These are phyloP conservation scores for Malania oleifera DNA, from an alignment of 164 flowering plant genomes.

Conservation along the genomic window DNA sequence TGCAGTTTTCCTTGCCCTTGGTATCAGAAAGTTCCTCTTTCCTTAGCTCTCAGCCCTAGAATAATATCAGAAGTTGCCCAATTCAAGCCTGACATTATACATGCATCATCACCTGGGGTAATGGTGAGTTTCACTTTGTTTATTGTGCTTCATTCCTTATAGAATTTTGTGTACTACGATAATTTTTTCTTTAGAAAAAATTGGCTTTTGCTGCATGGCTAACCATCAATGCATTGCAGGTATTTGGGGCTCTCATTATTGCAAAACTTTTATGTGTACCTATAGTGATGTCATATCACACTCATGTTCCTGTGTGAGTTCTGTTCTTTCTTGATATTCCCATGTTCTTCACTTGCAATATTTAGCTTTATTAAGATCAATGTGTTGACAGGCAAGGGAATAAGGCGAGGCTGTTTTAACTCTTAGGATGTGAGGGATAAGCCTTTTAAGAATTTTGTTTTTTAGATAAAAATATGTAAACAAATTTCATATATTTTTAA, in stretches of 20 bases:
- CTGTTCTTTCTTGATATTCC: slow-evolving; percentile 6
- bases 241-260: slow-evolving; percentile 89
- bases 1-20: slow-evolving; percentile 91
- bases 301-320: slow-evolving; percentile 98
- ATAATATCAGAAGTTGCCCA: slow-evolving; percentile 85
- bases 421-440: too few species aligned
- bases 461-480: too few species aligned
- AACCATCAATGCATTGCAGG: slow-evolving; percentile 35
- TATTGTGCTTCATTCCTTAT: not conserved
- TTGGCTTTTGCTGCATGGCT: slow-evolving; percentile 2
- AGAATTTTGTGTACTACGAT: too few species aligned
- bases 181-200: not conserved
- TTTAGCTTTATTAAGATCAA: too few species aligned
- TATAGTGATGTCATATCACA: slow-evolving; percentile 96
- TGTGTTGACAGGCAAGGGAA: too few species aligned
- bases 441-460: too few species aligned
- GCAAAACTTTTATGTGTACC: slow-evolving; percentile 89
- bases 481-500: too few species aligned
- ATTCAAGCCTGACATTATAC: slow-evolving; percentile 98
- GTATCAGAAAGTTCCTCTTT: slow-evolving; percentile 95
- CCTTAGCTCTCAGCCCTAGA: slow-evolving; percentile 96
- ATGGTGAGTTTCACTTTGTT: slow-evolving; percentile 45
- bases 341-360: not conserved
- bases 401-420: too few species aligned
- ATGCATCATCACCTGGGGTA: slow-evolving; percentile 96